These are phyloP conservation scores for Camelina neglecta DNA, from an alignment of 345 rosid genomes.

Conservation along the genomic window DNA sequence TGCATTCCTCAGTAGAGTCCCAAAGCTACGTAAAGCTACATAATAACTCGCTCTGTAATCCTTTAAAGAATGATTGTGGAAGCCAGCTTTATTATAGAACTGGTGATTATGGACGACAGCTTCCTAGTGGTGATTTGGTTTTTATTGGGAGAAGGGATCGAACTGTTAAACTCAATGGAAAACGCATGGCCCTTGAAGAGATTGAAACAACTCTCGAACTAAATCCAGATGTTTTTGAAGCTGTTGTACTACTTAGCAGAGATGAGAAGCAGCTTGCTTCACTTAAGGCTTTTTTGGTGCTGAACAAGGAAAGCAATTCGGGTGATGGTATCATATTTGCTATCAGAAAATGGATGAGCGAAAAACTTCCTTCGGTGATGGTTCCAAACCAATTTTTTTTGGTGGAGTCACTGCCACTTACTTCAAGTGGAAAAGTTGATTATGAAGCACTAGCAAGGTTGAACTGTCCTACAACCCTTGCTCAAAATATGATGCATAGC, in stretches of 20 bases:
- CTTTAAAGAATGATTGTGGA: slow-evolving; percentile 53
- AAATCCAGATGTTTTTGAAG: slow-evolving; percentile 64
- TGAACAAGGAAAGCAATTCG: slow-evolving; percentile 51
- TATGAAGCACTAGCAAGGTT: slow-evolving; percentile 59
- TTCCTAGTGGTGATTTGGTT: slow-evolving; percentile 75
- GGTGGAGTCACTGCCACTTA: slow-evolving; percentile 65
- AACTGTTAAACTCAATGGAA: slow-evolving; percentile 77
- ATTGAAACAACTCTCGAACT: slow-evolving; percentile 65
- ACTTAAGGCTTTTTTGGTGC: slow-evolving; percentile 63
- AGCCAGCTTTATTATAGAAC: slow-evolving; percentile 64
- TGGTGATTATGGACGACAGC: slow-evolving; percentile 81
- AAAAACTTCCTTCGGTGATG: slow-evolving; percentile 74
- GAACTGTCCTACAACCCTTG: slow-evolving; percentile 32
- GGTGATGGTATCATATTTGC: slow-evolving; percentile 49
- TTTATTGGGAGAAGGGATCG: slow-evolving; percentile 88
- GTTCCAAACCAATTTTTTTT: slow-evolving; percentile 64
- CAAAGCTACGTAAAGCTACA: slow-evolving; percentile 57
- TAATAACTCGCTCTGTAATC: slow-evolving; percentile 46
- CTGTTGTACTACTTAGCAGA: slow-evolving; percentile 60
- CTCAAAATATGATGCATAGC: slow-evolving; percentile 43
- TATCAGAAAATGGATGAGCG: slow-evolving; percentile 65
- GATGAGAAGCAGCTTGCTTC: slow-evolving; percentile 50
- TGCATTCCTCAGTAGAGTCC: slow-evolving; percentile 46
- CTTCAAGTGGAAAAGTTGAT: slow-evolving; percentile 87
- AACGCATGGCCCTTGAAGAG: slow-evolving; percentile 84